Evolutionary conservation across 148 eudicot genomes (phyloP), one percentile per base, ranked within the genome.

Genomic region (Pouteria glomerata): DNA sequence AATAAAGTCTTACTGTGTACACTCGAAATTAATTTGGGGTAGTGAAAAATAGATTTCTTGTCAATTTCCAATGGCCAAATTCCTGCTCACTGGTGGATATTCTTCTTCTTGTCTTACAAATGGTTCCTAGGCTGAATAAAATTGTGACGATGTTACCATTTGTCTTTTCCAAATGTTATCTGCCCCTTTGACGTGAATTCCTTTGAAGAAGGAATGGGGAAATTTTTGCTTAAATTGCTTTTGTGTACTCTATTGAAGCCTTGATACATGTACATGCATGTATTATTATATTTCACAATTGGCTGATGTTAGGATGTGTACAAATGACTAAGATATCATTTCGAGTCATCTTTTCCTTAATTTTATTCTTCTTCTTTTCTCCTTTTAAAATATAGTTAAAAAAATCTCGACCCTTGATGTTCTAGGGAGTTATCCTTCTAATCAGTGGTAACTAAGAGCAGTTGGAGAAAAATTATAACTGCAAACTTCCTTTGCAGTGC

Each of bases 1-100:
- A 71, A 60, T 44, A 58, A 42, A 58, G 37, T 71, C 39, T 44
- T 59, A 45, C 55, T 71, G 5, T 37, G 42, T 19, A 71, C 51
- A 30, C 55, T 44, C n/a, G 37, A 21, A 58, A n/a, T 57, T 35
- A 39, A 39, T 6, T 57, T 42, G 21, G 24, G 53, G 74, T 29
- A 59, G 44, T 59, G 29, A 29, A 27, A 30, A 42, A 34, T 37
- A 59, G 57, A 71, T 44, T 31, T 44, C 66, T 71, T 23, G 41
- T 6, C 37, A 21, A 30, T 15, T 16, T 71, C 44, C 66, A 24
- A 30, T n/a, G 2, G 42, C 18, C 15, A 30, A 10, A n/a, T 44
- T 57, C 26, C 27, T 12, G 21, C 41, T 56, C 4, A 0, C n/a
- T 39, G 30, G 29, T 23, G 30, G 12, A n/a, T 45, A 37, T 29